Evolutionary conservation across 1,284 basidiomycete genomes (phyloP).

Genomic region (Fomitopsis pinicola): DNA sequence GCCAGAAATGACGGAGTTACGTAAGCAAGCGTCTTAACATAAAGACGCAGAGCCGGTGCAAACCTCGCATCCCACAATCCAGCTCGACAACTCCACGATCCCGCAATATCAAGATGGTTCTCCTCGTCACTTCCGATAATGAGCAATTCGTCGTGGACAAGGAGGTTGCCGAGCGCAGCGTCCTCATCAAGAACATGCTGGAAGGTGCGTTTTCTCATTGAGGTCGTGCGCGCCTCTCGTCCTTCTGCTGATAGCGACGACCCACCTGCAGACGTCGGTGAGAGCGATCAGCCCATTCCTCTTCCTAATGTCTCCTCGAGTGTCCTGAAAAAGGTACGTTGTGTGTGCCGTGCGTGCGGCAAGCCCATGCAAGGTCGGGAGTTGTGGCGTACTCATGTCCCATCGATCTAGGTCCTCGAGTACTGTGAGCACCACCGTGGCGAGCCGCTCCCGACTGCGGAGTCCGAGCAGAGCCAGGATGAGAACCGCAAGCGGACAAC

Average conservation of each 20-base stretch:
- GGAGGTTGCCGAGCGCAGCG: conserved; percentile 92
- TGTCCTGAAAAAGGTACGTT: conserved; percentile 88
- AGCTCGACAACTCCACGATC: conserved; percentile 3
- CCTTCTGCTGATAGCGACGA: conserved; percentile 1
- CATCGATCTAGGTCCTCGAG: conserved; percentile 76
- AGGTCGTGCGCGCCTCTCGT: conserved; percentile 5
- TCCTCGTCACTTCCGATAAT: conserved; percentile 90
- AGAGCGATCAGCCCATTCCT: conserved; percentile 91
- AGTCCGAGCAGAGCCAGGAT: conserved; percentile 78
- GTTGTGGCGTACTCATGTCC: conserved; percentile 5
- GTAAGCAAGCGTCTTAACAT: not conserved
- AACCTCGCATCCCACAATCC: conserved; percentile 9
- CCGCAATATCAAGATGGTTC: conserved; percentile 52
- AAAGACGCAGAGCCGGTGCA: conserved; percentile 5
- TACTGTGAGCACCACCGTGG: conserved; percentile 99
- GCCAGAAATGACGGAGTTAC: not conserved
- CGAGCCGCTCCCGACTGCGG: conserved; percentile 89
- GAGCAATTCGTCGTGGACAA: conserved; percentile 93
- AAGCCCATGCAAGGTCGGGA: not conserved
- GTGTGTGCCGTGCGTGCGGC: conserved; percentile 1
- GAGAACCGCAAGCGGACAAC: conserved; percentile 97
- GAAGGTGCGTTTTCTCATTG: conserved; percentile 60
- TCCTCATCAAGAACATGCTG: conserved; percentile 99
- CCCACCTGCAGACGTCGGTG: conserved; percentile 75
- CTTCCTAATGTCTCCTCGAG: conserved; percentile 95